phyloP scores from a whole-genome alignment of 805 yeast genomes.

The Candida ovalis region DNA sequence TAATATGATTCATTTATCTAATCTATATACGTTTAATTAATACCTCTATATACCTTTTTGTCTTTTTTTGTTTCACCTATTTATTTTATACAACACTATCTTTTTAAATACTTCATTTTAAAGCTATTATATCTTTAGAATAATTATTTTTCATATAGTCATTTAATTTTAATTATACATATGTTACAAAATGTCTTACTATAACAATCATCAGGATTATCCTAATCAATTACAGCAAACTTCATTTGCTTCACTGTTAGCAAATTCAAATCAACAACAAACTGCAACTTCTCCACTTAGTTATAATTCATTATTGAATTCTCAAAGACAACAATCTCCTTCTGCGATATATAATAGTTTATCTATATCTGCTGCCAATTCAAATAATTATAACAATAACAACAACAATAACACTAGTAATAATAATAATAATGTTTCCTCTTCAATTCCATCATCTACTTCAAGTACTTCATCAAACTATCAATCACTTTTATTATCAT shows the following conservation, averaged over 20 bases:
- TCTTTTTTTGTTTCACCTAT: too few species aligned
- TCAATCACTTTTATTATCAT: constrained; percentile 23
- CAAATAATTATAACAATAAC: neutral
- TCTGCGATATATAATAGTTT: constrained; percentile 13
- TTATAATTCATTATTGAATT: constrained; percentile 10
- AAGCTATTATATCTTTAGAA: too few species aligned
- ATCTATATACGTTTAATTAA: too few species aligned
- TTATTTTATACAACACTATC: too few species aligned
- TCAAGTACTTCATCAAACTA: constrained; percentile 20
- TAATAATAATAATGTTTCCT: neutral
- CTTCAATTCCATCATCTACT: constrained; percentile 8
- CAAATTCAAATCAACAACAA: neutral
- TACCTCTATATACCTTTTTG: too few species aligned
- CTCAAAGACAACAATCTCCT: constrained; percentile 16
- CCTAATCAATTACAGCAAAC: constrained; percentile 12
- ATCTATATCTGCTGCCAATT: neutral
- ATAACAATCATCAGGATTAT: neutral
- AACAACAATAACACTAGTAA: neutral
- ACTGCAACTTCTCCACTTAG: constrained; percentile 11
- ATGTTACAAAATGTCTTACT: neutral
- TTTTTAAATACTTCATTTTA: too few species aligned
- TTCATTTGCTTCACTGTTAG: constrained; percentile 13
- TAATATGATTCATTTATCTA: too few species aligned
- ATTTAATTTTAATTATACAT: neutral
- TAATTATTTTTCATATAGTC: neutral